Evolutionary conservation across 345 rosid species (phyloP).

Genomic region (Lepidium aucheri): DNA sequence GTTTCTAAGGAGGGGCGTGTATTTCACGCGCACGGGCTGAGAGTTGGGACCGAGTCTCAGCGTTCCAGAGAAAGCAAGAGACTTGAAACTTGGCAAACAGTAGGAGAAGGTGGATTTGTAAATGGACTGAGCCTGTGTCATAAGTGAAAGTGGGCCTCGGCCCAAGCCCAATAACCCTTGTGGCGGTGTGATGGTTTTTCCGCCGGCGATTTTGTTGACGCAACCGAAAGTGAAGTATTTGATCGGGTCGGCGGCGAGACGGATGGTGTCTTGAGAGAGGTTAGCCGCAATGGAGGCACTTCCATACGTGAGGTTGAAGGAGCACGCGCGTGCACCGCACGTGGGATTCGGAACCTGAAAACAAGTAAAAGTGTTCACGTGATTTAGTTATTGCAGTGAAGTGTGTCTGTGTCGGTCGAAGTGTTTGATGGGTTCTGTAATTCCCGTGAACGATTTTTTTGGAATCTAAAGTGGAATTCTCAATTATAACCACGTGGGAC

Average conservation of each 20-base stretch:
- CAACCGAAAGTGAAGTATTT: constrained; percentile 72
- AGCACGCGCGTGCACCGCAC: constrained; percentile 54
- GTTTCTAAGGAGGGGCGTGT: constrained; percentile 60
- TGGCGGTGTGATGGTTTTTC: constrained; percentile 45
- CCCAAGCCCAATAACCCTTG: constrained; percentile 88
- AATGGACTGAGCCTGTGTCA: constrained; percentile 64
- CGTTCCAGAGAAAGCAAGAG: constrained; percentile 70
- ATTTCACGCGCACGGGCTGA: constrained; percentile 68
- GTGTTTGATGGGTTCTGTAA: constrained; percentile 8
- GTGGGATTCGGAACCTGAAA: constrained; percentile 62
- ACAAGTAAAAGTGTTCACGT: constrained; percentile 25
- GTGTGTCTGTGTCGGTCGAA: constrained; percentile 17
- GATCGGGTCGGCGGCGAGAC: constrained; percentile 52
- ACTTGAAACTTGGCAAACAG: constrained; percentile 77
- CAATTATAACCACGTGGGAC: constrained; percentile 15
- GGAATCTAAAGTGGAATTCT: constrained; percentile 12
- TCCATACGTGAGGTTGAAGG: constrained; percentile 76
- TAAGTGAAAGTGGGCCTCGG: constrained; percentile 69
- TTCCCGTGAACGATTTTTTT: constrained; percentile 20
- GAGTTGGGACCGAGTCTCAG: constrained; percentile 71
- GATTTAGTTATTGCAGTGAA: constrained; percentile 1
- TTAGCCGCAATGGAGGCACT: constrained; percentile 61
- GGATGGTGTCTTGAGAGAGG: constrained; percentile 62
- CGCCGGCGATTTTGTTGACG: constrained; percentile 59
- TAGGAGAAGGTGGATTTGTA: constrained; percentile 83